These are phyloP conservation scores for Serendipita sp. DNA, from an alignment of 768 basidiomycete genomes.

Conservation along the genomic window DNA sequence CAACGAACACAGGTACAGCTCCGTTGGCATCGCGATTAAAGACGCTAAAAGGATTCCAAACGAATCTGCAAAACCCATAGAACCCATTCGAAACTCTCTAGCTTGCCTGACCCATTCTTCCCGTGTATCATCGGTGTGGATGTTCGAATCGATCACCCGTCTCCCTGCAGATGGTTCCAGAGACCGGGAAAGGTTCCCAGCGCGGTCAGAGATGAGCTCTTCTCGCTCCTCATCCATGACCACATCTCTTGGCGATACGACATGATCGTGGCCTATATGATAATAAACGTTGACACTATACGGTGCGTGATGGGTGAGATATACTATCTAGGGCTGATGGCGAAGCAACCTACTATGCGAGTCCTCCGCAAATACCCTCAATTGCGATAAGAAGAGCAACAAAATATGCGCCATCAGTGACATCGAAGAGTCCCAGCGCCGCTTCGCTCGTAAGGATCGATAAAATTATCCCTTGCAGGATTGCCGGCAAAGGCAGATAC, in stretches of 20 bases:
- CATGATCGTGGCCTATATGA: slow-evolving; percentile 58
- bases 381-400: slow-evolving; percentile 67
- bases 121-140: slow-evolving; percentile 36
- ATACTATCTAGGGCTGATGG: neutral
- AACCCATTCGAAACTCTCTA: slow-evolving; percentile 72
- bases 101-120: slow-evolving; percentile 35
- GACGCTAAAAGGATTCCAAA: slow-evolving; percentile 53
- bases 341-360: slow-evolving; percentile 55
- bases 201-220: neutral
- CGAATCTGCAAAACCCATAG: slow-evolving; percentile 74
- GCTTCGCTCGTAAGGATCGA: slow-evolving; percentile 46
- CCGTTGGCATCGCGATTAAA: slow-evolving; percentile 53
- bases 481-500: slow-evolving; percentile 57
- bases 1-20: slow-evolving; percentile 55
- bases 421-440: slow-evolving; percentile 46
- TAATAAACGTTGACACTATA: slow-evolving; percentile 74
- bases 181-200: neutral
- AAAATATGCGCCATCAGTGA: slow-evolving; percentile 24
- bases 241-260: slow-evolving; percentile 19
- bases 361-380: slow-evolving; percentile 86
- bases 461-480: slow-evolving; percentile 56
- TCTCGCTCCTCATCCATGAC: neutral
- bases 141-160: slow-evolving; percentile 20
- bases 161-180: neutral
- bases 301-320: neutral